A percentile compares a stretch with the other conserved stretches of the same genome.
phyloP scores from a whole-genome alignment of 371 early-diverging fungal genomes.

The Scutellospora calospora region DNA sequence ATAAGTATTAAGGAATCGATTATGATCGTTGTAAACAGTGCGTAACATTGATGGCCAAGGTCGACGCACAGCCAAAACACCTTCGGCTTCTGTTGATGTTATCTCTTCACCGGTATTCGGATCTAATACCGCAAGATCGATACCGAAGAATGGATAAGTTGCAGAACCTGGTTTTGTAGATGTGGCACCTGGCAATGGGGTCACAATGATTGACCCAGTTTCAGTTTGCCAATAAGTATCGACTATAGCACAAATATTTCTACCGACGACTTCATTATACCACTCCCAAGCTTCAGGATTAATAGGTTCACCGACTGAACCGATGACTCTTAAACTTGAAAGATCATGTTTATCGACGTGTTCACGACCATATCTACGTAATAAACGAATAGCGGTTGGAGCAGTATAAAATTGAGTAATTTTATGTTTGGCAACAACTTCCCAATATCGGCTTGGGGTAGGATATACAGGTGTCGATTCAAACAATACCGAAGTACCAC shows the following conservation, averaged over 20 bases:
- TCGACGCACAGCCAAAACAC: slow-evolving; percentile 86
- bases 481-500: slow-evolving; percentile 92
- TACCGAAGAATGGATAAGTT: slow-evolving; percentile 96
- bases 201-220: slow-evolving; percentile 93
- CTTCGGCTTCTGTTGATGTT: slow-evolving; percentile 83
- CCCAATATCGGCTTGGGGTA: slow-evolving; percentile 82
- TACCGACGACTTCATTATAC: slow-evolving; percentile 91
- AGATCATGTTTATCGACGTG: slow-evolving; percentile 79
- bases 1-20: slow-evolving; percentile 92
- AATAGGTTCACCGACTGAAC: slow-evolving; percentile 98
- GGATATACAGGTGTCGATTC: slow-evolving; percentile 93
- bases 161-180: slow-evolving; percentile 95
- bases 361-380: slow-evolving; percentile 78
- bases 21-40: slow-evolving; percentile 89
- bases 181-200: slow-evolving; percentile 89
- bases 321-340: slow-evolving; percentile 87
- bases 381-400: slow-evolving; percentile 96
- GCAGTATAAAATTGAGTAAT: slow-evolving; percentile 98
- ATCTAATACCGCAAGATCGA: slow-evolving; percentile 87
- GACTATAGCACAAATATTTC: slow-evolving; percentile 86
- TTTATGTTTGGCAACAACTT: slow-evolving; percentile 82
- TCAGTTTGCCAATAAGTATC: slow-evolving; percentile 98
- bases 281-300: slow-evolving; percentile 98
- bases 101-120: slow-evolving; percentile 78
- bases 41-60: slow-evolving; percentile 97